Base-by-base conservation (phyloP, 805 yeast genomes). In the Metschnikowia similis region DNA sequence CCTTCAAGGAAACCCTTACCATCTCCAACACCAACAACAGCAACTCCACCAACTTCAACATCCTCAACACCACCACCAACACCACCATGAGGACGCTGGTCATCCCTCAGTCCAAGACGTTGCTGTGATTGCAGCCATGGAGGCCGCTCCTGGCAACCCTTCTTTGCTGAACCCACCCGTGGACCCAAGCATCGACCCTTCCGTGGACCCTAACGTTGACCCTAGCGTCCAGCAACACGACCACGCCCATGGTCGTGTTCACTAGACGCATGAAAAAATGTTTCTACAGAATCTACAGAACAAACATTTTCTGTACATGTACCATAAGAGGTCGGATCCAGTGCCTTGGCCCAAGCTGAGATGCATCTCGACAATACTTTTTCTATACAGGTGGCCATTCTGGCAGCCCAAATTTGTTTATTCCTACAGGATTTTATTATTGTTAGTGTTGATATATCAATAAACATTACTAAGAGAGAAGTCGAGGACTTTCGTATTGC, bases 181-280 rank as follows among this genome's bases (percentile, higher is more conserved):
- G 36, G 77, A 72, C 55, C 61, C 61, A 26, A 54, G 59, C 45
- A 57, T 57, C 41, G 61, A 57, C 35, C 69, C 76, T n/a, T 66
- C 67, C 45, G 71, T 72, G 49, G 77, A 72, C 54, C 75, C 76
- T 8, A 72, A 70, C 52, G 75, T 72, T 37, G 76, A 71, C 56
- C 74, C 75, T 4, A 69, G 69, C 50, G 75, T 70, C 42, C 75
- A 66, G 55, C 74, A 68, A 30, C 74, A 70, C 51, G 74, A 70
- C 58, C 72, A 70, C 50, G 62, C 72, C 21, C 72, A 51, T 35
- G 64, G 64, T 50, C 60, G 54, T 42, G 59, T 57, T 41, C 56
- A 55, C 53, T 56, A 49, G 43, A 43, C 48, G 45, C 46, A 28
- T 13, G 40, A 13, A n/a, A 42, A 21, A 34, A 27, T 43, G 39